These are phyloP conservation scores for Jaenimonas drosophilae DNA, from an alignment of 208 protist genomes.

Conservation along the genomic window DNA sequence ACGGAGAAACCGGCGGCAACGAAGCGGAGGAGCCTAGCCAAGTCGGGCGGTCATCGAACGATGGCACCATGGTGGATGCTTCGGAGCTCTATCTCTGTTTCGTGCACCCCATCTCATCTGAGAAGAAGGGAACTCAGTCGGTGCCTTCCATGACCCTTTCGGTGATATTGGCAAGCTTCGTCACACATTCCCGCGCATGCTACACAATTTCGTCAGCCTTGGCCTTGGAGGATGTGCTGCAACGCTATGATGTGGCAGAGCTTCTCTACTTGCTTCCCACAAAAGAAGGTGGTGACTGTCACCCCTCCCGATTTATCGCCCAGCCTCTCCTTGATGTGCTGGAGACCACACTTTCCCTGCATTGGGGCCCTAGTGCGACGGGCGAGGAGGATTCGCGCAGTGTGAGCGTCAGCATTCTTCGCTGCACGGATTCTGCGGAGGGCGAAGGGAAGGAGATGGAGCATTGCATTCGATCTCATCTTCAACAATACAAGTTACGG, in stretches of 20 bases:
- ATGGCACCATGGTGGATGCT: too few species aligned
- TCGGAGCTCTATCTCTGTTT: too few species aligned
- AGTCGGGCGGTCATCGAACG: too few species aligned
- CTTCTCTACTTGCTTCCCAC: conserved; percentile 28
- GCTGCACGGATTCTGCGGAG: not conserved
- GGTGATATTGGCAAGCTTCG: conserved; percentile 58
- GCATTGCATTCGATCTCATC: conserved; percentile 25
- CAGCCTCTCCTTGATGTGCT: conserved; percentile 31
- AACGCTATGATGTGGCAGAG: conserved; percentile 68
- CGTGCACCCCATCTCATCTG: too few species aligned
- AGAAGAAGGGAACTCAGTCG: not conserved
- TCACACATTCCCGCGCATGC: conserved; percentile 29
- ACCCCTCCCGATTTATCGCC: conserved; percentile 15
- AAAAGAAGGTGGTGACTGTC: too few species aligned
- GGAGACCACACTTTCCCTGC: conserved; percentile 34
- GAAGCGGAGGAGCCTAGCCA: conserved; percentile 5
- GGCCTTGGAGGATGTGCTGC: conserved; percentile 59
- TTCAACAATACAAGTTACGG: conserved; percentile 46
- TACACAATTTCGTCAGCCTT: conserved; percentile 20
- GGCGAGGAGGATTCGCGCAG: conserved; percentile 65
- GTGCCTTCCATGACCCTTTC: not conserved
- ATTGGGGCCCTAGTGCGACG: conserved; percentile 58
- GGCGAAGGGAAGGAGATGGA: conserved; percentile 17
- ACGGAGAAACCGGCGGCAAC: conserved; percentile 1
- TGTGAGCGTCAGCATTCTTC: conserved; percentile 22